Evolutionary conservation across 495 filamentous ascomycete genomes (phyloP).

Genomic region (Penicillium soppii): DNA sequence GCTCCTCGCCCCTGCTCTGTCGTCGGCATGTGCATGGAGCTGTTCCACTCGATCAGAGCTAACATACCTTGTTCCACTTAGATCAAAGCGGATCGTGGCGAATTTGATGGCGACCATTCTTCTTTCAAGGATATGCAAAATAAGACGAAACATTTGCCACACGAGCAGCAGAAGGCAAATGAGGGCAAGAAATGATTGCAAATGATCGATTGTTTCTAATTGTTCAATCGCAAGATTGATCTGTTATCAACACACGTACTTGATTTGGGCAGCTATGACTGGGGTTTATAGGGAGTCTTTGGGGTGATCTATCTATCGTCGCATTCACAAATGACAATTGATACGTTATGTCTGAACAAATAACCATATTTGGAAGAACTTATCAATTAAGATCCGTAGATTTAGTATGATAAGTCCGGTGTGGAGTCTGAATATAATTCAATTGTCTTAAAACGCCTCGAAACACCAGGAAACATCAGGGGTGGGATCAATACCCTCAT

Average conservation of each 20-base stretch:
- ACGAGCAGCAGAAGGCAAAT: slow-evolving; percentile 14
- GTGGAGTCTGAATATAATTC: no score
- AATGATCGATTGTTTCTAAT: neutral
- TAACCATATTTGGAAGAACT: neutral
- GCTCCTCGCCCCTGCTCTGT: no score
- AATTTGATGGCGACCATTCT: slow-evolving; percentile 42
- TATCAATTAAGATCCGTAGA: neutral
- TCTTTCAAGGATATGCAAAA: slow-evolving; percentile 54
- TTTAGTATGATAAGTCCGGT: slow-evolving; percentile 10
- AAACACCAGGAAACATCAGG: slow-evolving; percentile 10
- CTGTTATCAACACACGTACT: neutral
- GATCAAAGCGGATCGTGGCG: slow-evolving; percentile 65
- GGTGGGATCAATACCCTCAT: neutral
- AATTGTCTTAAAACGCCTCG: slow-evolving; percentile 23
- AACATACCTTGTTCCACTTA: slow-evolving; percentile 18
- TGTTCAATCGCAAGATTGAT: neutral
- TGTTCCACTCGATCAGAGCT: neutral
- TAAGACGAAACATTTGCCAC: slow-evolving; percentile 40
- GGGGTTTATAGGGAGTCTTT: neutral
- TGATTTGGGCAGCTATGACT: neutral
- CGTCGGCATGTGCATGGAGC: no score
- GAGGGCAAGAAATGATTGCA: slow-evolving; percentile 13
- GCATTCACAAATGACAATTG: slow-evolving; percentile 2
- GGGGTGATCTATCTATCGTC: neutral
- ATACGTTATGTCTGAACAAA: neutral